These are phyloP conservation scores for Fusarium graminum DNA, from an alignment of 2,329 filamentous ascomycete genomes.

Conservation along the genomic window DNA sequence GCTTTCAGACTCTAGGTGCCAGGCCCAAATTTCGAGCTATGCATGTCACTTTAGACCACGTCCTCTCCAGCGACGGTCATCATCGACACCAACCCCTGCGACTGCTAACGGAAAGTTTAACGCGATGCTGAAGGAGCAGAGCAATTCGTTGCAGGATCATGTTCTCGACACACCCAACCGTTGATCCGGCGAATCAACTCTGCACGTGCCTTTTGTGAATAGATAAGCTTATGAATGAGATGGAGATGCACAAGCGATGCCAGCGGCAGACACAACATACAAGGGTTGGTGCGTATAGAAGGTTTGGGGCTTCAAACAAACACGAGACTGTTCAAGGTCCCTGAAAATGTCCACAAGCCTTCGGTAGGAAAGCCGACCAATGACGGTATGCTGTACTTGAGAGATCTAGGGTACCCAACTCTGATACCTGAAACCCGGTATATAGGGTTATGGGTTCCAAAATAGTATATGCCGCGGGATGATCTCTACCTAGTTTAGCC, in stretches of 20 bases:
- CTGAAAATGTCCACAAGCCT: conserved; percentile 2
- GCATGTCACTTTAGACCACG: conserved; percentile 36
- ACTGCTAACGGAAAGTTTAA: neutral
- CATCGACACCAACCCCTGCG: conserved; percentile 8
- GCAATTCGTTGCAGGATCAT: conserved; percentile 5
- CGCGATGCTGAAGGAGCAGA: conserved; percentile 1
- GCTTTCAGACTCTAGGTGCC: conserved; percentile 4
- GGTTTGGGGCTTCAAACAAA: neutral
- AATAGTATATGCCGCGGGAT: conserved; percentile 38
- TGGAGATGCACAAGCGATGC: no score
- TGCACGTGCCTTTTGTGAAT: neutral
- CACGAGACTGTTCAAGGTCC: neutral
- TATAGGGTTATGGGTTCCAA: conserved; percentile 27
- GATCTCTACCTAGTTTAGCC: conserved; percentile 34
- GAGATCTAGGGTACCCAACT: conserved; percentile 8
- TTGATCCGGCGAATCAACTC: neutral
- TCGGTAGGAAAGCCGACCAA: conserved; percentile 8
- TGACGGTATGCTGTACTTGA: conserved; percentile 8
- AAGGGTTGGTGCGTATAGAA: neutral
- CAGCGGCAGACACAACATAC: no score
- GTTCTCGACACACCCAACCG: neutral
- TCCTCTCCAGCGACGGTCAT: conserved; percentile 14
- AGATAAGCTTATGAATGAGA: neutral
- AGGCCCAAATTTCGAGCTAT: conserved; percentile 21
- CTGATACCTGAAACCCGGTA: conserved; percentile 2